Base-by-base conservation (phyloP, 371 early-diverging fungal species). In the Mortierella sp. region DNA sequence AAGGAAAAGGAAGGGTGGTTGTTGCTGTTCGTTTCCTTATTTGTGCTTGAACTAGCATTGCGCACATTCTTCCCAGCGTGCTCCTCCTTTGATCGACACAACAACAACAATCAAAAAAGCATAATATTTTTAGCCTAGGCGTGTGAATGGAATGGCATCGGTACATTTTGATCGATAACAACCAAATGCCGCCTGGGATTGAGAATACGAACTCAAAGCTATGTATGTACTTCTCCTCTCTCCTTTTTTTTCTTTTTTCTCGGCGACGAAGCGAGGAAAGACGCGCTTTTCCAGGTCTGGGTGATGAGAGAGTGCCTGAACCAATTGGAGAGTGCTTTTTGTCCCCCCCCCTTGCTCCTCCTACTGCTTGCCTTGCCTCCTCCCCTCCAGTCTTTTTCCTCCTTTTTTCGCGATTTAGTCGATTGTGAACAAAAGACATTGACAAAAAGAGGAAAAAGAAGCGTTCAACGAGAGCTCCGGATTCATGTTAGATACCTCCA, bases 401-500 rank as follows among this genome's bases (percentile, higher is more conserved):
- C 34, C 61, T 37, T 64, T 64, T 64, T 37, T 64, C 67, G 10
- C 40, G 37, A 64, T 59, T 59, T 21, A 9, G 37, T 64, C 40
- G 57, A 54, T 50, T 50, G 50, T 24, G 54, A 54, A 54, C 54
- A 54, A 54, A 54, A 54, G 54, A 54, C 54, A 21, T 13, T 2
- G 13, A 59, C 5, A 28, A 16, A 9, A 11, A 59, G 1, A 57
- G 3, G 26, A 61, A 61, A 61, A 61, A 31, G 16, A 59, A 59
- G 67, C 67, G 67, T 64, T 64, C 67, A 64, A 64, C 14, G 21
- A 40, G 24, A 37, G 67, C 10, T 34, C 67, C 37, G 40, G 67
- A 37, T 37, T 64, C 67, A 64, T 64, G 67, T 37, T 37, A 64
- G 67, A 64, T 64, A 64, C 67, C 67, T 37, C 8, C 21, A 37